Percentiles rank a stretch among this genome's conserved stretches.
These are phyloP conservation scores for Sequoia sempervirens DNA, from an alignment of 75 land plant species.

Conservation along the genomic window DNA sequence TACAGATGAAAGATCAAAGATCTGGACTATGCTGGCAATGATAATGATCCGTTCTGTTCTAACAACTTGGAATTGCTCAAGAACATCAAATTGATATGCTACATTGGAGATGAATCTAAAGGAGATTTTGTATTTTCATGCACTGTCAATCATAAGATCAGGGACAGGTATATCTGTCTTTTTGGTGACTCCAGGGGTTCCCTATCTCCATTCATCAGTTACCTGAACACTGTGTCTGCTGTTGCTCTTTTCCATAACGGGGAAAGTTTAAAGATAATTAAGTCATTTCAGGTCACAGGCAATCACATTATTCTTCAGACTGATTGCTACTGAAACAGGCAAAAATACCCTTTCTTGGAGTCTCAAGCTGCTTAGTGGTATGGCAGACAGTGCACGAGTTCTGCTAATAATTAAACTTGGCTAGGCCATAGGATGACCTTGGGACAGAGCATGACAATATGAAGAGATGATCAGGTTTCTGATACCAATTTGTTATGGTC, in stretches of 20 bases:
- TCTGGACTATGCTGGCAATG: neutral
- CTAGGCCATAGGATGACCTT: neutral
- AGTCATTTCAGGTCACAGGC: neutral
- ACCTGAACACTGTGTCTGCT: neutral
- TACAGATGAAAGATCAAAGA: neutral
- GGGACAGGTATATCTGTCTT: neutral
- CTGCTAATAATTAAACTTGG: neutral
- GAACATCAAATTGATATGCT: neutral
- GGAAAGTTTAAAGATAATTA: neutral
- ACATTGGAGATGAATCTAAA: neutral
- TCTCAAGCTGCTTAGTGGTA: neutral
- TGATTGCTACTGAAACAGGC: neutral
- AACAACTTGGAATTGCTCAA: neutral
- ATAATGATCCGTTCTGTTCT: neutral
- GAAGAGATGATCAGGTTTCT: neutral
- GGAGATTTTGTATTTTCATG: neutral
- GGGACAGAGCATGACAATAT: neutral
- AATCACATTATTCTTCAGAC: neutral
- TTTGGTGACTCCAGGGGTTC: neutral
- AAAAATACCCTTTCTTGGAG: neutral
- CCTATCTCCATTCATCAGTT: neutral
- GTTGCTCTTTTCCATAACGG: neutral
- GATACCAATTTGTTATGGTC: neutral
- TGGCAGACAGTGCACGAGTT: neutral
- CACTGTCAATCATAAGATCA: neutral